These are phyloP conservation scores for Metschnikowia santaceciliae DNA, from an alignment of 805 yeast species.

Conservation along the genomic window DNA sequence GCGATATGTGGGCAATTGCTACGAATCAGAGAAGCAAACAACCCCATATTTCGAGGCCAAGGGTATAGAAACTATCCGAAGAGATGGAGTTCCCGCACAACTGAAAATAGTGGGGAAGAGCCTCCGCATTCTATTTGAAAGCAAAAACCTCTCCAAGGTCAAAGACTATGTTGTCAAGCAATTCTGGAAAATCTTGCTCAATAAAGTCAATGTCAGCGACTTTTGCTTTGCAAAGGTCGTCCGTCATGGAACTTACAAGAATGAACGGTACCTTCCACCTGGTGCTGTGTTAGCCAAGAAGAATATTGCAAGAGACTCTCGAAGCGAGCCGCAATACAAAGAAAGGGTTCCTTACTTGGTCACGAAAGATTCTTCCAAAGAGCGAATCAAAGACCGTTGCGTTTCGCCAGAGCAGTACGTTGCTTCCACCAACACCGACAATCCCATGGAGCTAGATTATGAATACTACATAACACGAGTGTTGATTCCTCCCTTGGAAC, in stretches of 20 bases:
- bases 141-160: slow-evolving; percentile 65
- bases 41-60: slow-evolving; percentile 85
- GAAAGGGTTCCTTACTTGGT: slow-evolving; percentile 90
- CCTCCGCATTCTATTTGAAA: slow-evolving; percentile 64
- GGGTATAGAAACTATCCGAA: slow-evolving; percentile 89
- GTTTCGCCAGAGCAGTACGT: slow-evolving; percentile 74
- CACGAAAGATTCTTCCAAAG: slow-evolving; percentile 49
- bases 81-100: slow-evolving; percentile 94
- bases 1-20: slow-evolving; percentile 85
- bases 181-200: slow-evolving; percentile 61
- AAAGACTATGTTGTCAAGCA: slow-evolving; percentile 62
- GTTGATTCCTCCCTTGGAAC: slow-evolving; percentile 82
- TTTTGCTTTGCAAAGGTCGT: slow-evolving; percentile 93
- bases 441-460: slow-evolving; percentile 56
- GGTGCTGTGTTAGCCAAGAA: slow-evolving; percentile 82
- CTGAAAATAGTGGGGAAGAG: slow-evolving; percentile 74
- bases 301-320: slow-evolving; percentile 56
- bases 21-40: slow-evolving; percentile 52
- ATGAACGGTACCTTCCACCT: slow-evolving; percentile 72
- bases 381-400: slow-evolving; percentile 69
- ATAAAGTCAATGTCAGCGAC: slow-evolving; percentile 67
- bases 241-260: slow-evolving; percentile 75
- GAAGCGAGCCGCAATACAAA: slow-evolving; percentile 80
- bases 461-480: slow-evolving; percentile 84
- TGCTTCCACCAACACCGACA: slow-evolving; percentile 25